Evolutionary conservation across 139 green algal species (phyloP), one percentile per base, ranked within the genome.

Genomic region (Limnomonas spitsbergensis): DNA sequence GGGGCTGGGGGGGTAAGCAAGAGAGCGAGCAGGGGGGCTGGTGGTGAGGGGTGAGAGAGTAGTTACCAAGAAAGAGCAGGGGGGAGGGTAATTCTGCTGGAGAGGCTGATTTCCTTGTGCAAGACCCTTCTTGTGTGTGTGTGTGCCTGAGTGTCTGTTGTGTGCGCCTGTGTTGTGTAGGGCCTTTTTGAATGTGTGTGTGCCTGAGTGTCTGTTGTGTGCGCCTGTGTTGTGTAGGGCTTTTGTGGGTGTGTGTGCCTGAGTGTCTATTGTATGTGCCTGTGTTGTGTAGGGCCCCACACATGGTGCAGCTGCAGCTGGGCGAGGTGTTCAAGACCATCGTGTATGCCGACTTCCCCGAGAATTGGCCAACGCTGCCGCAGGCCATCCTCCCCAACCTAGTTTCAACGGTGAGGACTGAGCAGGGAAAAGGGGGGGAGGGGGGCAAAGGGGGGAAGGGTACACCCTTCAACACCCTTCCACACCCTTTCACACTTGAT

Each of bases 291-390:
- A 70, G 56, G 56, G 56, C 68, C 6, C 68, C 68, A 7, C 68
- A 74, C 36, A 74, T 74, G 68, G 68, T 74, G 6, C 68, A 74
- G 68, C 20, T 74, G 68, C 68, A 99, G 88, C 85, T 99, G 66
- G 81, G 73, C 2, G 96, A 99, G 85, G 91, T 90, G 70, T 79
- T 97, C 52, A 95, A 91, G 47, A 84, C 66, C 32, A 84, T 98
- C 1, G 88, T 97, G 9, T 88, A 92, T 72, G 54, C 26, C 0
- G 96, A 99, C 86, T 99, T 90, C 80, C 96, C 96, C 0, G 77
- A 93, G 27, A 61, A 82, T 1, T 99, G 95, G 96, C 93, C 94
- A 0, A 71, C 69, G 1, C 90, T 99, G 40, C 84, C 97, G 76
- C 75, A 83, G 34, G 36, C 67, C 6, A 75, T 91, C 61, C 80